Evolutionary conservation across 1,284 basidiomycete genomes (phyloP).

Genomic region (Neonothopanus nambi): DNA sequence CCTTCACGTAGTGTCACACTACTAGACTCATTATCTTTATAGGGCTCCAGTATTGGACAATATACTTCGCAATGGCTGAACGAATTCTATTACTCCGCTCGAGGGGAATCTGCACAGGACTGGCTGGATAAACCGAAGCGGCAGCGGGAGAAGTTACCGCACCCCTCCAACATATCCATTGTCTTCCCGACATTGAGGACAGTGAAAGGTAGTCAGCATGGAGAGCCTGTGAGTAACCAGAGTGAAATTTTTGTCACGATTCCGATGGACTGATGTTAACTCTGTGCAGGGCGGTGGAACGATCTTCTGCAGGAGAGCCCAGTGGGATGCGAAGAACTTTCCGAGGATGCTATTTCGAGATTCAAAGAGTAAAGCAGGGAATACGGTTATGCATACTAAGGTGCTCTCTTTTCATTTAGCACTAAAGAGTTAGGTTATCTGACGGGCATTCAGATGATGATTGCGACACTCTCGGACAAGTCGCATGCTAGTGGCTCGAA

Average conservation of each 20-base stretch:
- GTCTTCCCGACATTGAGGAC: slow-evolving; percentile 67
- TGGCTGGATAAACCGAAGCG: slow-evolving; percentile 64
- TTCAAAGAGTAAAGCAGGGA: slow-evolving; percentile 70
- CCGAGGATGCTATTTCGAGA: slow-evolving; percentile 69
- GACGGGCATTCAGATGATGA: slow-evolving; percentile 49
- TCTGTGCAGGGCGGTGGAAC: slow-evolving; percentile 68
- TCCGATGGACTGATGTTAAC: neutral
- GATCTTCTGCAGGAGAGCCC: slow-evolving; percentile 54
- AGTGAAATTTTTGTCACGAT: neutral
- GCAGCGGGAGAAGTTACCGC: slow-evolving; percentile 56
- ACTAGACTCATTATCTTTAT: slow-evolving; percentile 5
- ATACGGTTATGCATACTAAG: slow-evolving; percentile 81
- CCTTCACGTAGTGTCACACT: slow-evolving; percentile 1
- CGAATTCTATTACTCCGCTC: slow-evolving; percentile 71
- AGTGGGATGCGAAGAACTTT: slow-evolving; percentile 71
- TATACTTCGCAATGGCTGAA: slow-evolving; percentile 81
- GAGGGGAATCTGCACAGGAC: slow-evolving; percentile 64
- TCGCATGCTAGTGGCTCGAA: neutral
- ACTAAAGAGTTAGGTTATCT: neutral
- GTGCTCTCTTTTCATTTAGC: slow-evolving; percentile 35
- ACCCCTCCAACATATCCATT: slow-evolving; percentile 57
- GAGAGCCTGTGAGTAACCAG: slow-evolving; percentile 47
- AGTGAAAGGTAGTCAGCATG: slow-evolving; percentile 57
- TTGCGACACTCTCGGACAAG: slow-evolving; percentile 44
- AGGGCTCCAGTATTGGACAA: slow-evolving; percentile 76